Conservation (phyloP, 768 basidiomycete genomes). For the Postia placenta region DNA sequence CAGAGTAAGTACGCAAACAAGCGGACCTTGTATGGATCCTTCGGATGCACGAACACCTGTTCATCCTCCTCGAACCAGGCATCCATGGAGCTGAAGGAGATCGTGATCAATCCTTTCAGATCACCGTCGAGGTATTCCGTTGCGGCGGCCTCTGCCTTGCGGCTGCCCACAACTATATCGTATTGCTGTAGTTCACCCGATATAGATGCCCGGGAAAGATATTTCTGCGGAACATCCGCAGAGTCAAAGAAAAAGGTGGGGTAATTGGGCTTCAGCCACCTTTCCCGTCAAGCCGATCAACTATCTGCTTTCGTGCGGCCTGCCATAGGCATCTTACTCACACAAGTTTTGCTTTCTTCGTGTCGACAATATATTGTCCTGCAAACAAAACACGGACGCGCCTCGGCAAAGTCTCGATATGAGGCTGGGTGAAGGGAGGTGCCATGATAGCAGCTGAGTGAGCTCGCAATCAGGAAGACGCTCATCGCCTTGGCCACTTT, state of each 20-base stretch:
- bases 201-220: slow-evolving; percentile 25
- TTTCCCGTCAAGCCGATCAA: slow-evolving; percentile 18
- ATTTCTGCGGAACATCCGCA: slow-evolving; percentile 38
- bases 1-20: neutral
- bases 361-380: slow-evolving; percentile 49
- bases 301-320: neutral
- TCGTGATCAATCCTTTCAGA: slow-evolving; percentile 41
- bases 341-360: slow-evolving; percentile 53
- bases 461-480: neutral
- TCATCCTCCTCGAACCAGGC: slow-evolving; percentile 72
- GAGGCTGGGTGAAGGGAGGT: slow-evolving; percentile 33
- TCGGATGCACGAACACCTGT: slow-evolving; percentile 52
- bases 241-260: slow-evolving; percentile 50
- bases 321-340: slow-evolving; percentile 25
- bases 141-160: slow-evolving; percentile 34
- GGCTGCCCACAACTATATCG: slow-evolving; percentile 40
- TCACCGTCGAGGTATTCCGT: slow-evolving; percentile 30
- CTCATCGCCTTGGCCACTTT: neutral
- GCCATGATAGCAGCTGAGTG: neutral
- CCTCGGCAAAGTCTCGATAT: slow-evolving; percentile 42
- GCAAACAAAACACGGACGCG: slow-evolving; percentile 50
- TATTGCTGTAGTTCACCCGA: slow-evolving; percentile 28
- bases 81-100: slow-evolving; percentile 46
- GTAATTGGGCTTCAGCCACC: slow-evolving; percentile 52
- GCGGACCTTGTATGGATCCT: slow-evolving; percentile 63